These are phyloP conservation scores for Paramecium octaurelia DNA, from an alignment of 73 alveolate species.

Conservation along the genomic window DNA sequence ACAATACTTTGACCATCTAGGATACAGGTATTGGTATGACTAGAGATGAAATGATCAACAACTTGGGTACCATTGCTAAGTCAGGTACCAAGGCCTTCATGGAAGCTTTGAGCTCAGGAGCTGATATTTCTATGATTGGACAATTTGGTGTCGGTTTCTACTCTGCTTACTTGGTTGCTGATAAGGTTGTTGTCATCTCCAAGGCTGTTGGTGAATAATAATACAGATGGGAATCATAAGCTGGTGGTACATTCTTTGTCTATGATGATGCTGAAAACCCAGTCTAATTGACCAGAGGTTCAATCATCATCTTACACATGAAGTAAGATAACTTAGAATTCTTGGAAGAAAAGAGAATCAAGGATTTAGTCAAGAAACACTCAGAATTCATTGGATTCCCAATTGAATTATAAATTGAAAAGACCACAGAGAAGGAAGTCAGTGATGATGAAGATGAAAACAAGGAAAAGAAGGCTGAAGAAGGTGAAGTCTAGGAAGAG, in stretches of 20 bases:
- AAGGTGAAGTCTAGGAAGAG: constrained; percentile 87
- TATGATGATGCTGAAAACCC: constrained; percentile 81
- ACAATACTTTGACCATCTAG: constrained; percentile 95
- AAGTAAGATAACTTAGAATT: constrained; percentile 98
- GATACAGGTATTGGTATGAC: constrained; percentile 99
- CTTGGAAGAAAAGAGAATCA: constrained; percentile 96
- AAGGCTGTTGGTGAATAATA: constrained; percentile 94
- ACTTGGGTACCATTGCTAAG: constrained; percentile 99
- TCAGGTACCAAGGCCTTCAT: constrained; percentile 99
- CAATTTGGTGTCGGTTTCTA: constrained; percentile 99
- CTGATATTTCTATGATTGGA: constrained; percentile 99
- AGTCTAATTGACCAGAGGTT: constrained; percentile 91
- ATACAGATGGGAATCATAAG: constrained; percentile 98
- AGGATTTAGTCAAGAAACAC: constrained; percentile 98
- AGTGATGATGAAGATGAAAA: constrained; percentile 97
- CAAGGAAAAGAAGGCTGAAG: constrained; percentile 85
- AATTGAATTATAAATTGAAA: constrained; percentile 95
- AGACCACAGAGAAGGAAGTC: constrained; percentile 97
- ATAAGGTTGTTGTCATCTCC: constrained; percentile 94
- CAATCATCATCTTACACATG: constrained; percentile 93
- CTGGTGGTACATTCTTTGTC: constrained; percentile 97
- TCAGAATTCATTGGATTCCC: constrained; percentile 99
- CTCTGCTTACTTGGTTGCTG: constrained; percentile 98
- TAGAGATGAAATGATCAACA: constrained; percentile 96
- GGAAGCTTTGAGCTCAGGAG: constrained; percentile 99